A percentile compares a stretch with the other conserved stretches of the same genome.
These are phyloP conservation scores for Agarophyton chilense DNA, from an alignment of 23 red algal genomes.

Conservation along the genomic window DNA sequence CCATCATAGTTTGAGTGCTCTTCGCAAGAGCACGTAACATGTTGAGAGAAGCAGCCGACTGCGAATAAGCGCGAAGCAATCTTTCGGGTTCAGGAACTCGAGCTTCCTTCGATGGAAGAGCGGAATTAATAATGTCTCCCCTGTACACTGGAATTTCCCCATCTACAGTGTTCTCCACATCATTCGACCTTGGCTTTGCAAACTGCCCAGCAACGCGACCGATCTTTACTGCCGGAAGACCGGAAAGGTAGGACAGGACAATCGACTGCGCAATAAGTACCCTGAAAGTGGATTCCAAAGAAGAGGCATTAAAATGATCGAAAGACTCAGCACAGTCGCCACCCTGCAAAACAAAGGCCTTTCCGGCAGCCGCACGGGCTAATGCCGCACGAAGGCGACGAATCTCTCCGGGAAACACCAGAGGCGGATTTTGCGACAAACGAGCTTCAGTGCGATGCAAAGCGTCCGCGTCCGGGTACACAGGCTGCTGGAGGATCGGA, in stretches of 20 bases:
- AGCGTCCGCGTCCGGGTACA: slow-evolving; percentile 74
- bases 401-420: slow-evolving; percentile 81
- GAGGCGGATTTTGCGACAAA: slow-evolving; percentile 67
- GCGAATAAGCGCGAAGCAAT: slow-evolving; percentile 72
- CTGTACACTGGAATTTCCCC: slow-evolving; percentile 78
- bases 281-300: slow-evolving; percentile 63
- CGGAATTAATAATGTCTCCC: slow-evolving; percentile 83
- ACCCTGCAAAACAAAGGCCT: slow-evolving; percentile 89
- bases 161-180: slow-evolving; percentile 53
- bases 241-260: slow-evolving; percentile 70
- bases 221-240: slow-evolving; percentile 80
- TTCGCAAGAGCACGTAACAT: slow-evolving; percentile 81
- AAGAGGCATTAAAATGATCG: slow-evolving; percentile 66
- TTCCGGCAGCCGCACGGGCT: slow-evolving; percentile 59
- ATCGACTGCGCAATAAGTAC: slow-evolving; percentile 82
- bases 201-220: slow-evolving; percentile 91
- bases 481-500: slow-evolving; percentile 78
- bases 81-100: slow-evolving; percentile 79
- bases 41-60: slow-evolving; percentile 80
- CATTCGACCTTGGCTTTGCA: slow-evolving; percentile 80
- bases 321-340: slow-evolving; percentile 88
- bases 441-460: slow-evolving; percentile 55
- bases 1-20: slow-evolving; percentile 55
- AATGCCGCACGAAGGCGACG: slow-evolving; percentile 51
- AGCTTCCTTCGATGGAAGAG: slow-evolving; percentile 27